Percentiles rank a stretch among this genome's conserved stretches.
These are phyloP conservation scores for Basidioascus undulatus DNA, from an alignment of 768 basidiomycete species.

Conservation along the genomic window DNA sequence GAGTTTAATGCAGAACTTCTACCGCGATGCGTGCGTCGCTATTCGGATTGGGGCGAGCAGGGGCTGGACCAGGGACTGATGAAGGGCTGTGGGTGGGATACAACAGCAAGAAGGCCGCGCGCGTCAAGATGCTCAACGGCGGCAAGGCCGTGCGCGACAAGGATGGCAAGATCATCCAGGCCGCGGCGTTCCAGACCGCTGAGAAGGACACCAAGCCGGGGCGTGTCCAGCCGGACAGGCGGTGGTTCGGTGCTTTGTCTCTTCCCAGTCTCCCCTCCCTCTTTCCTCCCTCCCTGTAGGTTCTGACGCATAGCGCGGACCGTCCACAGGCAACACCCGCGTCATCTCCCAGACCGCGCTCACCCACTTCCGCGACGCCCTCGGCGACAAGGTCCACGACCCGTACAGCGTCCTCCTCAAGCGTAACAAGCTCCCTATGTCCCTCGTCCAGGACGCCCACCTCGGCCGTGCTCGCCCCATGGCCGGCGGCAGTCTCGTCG, in stretches of 20 bases:
- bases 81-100: too few species aligned
- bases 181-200: slow-evolving; percentile 87
- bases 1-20: too few species aligned
- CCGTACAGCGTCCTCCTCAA: slow-evolving; percentile 86
- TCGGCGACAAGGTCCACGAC: slow-evolving; percentile 62
- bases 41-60: too few species aligned
- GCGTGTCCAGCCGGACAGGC: slow-evolving; percentile 73
- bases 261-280: background rate
- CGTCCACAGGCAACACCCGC: slow-evolving; percentile 65
- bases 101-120: slow-evolving; percentile 54
- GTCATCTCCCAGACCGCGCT: slow-evolving; percentile 90
- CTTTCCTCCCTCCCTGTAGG: background rate
- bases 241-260: slow-evolving; percentile 70
- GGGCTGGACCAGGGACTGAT: too few species aligned
- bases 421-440: slow-evolving; percentile 93
- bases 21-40: too few species aligned
- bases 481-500: too few species aligned
- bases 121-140: slow-evolving; percentile 77
- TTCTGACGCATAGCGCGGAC: background rate
- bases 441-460: slow-evolving; percentile 63
- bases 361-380: slow-evolving; percentile 82
- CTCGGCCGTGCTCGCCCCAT: slow-evolving; percentile 42
- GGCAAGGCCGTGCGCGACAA: slow-evolving; percentile 76
- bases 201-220: slow-evolving; percentile 76
- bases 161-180: slow-evolving; percentile 76